These are phyloP conservation scores for Tylopilus sp. DNA, from an alignment of 1,284 basidiomycete species.

Conservation along the genomic window DNA sequence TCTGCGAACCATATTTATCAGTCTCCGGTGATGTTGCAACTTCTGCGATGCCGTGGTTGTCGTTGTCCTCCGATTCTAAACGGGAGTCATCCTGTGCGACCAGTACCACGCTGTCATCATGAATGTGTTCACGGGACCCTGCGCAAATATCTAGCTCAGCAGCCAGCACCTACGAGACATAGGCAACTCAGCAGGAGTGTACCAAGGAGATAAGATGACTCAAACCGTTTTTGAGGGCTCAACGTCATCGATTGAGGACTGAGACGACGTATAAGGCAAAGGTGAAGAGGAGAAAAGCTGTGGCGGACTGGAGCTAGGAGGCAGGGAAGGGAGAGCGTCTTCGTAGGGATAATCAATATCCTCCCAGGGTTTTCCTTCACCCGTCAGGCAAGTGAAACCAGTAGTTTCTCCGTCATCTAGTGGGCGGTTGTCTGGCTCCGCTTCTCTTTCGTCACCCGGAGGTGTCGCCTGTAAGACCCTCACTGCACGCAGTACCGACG, in stretches of 20 bases:
- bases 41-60: not conserved
- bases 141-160: not conserved
- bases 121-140: not conserved
- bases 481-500: not conserved
- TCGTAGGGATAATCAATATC: conserved; percentile 5
- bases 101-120: not conserved
- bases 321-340: conserved; percentile 34
- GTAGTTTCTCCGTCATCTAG: not conserved
- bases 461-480: not conserved
- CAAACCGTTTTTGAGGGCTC: conserved; percentile 16
- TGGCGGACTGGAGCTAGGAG: conserved; percentile 48
- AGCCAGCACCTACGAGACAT: conserved; percentile 6
- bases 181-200: conserved; percentile 1
- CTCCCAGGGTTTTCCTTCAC: conserved; percentile 7
- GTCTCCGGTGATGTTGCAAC: not conserved
- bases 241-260: conserved; percentile 28
- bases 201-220: not conserved
- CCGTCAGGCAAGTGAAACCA: not conserved
- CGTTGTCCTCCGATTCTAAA: not conserved
- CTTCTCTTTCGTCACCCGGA: not conserved
- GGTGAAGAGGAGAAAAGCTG: conserved; percentile 47
- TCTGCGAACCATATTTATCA: not conserved
- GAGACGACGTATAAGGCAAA: conserved; percentile 41
- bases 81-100: not conserved
- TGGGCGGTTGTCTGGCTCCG: not conserved